These are phyloP conservation scores for Dendrocalamus sinicus DNA, from an alignment of 176 grass and related monocot species.

Conservation along the genomic window DNA sequence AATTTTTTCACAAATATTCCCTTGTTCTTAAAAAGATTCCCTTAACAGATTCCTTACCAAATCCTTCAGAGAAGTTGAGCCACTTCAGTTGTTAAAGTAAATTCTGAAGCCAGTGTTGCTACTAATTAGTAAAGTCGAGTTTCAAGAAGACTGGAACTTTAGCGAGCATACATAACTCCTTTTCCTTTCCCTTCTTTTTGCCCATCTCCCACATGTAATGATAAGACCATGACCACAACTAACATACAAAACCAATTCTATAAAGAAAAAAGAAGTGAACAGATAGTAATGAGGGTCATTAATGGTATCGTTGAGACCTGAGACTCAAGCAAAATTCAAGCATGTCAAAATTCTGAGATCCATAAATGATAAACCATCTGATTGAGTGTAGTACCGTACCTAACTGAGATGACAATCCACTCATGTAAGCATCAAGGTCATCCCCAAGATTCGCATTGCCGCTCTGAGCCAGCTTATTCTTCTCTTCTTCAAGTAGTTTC, in stretches of 20 bases:
- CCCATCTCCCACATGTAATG: background rate
- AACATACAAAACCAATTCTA: background rate
- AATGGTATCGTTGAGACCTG: constrained; percentile 11
- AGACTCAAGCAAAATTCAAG: constrained; percentile 33
- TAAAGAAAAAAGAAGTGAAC: background rate
- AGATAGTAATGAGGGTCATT: background rate
- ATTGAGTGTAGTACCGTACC: constrained; percentile 51
- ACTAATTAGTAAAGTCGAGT: constrained; percentile 14
- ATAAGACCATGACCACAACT: constrained; percentile 10
- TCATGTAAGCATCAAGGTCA: constrained; percentile 98
- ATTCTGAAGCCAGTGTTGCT: background rate
- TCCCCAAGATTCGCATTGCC: constrained; percentile 60
- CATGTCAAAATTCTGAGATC: constrained; percentile 21
- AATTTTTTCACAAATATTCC: background rate
- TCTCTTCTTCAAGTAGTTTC: constrained; percentile 79
- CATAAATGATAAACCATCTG: constrained; percentile 1
- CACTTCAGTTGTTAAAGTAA: background rate
- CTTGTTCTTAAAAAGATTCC: background rate
- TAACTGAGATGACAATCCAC: constrained; percentile 92
- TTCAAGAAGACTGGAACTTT: constrained; percentile 4
- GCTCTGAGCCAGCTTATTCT: constrained; percentile 54
- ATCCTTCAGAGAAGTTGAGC: background rate
- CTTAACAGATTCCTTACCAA: background rate
- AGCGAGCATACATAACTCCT: background rate
- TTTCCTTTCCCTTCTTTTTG: constrained; percentile 12